Evolutionary conservation across 2,329 filamentous ascomycete species (phyloP), one percentile per base, ranked within the genome.

Genomic region (Pyricularia grisea): DNA sequence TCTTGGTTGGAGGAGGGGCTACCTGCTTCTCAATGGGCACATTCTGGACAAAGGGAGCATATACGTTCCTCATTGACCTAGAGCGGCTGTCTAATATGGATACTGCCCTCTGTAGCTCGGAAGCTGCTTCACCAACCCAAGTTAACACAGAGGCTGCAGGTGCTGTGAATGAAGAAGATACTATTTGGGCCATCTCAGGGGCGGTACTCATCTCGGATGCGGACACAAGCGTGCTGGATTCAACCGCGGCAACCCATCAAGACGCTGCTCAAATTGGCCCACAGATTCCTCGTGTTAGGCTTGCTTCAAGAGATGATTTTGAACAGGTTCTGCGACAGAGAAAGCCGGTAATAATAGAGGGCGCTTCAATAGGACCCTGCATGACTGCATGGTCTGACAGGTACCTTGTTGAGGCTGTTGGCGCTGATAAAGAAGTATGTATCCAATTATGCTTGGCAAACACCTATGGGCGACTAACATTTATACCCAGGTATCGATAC

Each of bases 1-100:
- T 92, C 11, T 79, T 96, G 9, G 78, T 91, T 66, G 93, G 93
- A 1, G 94, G 94, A 20, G 94, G 93, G 55, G 92, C 91, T 20
- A 92, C 93, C 0, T 97, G 93, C 77, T 97, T 97, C 80, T 93
- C 92, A 0, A 97, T 97, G 84, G 93, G 93, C 1, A 92, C 91
- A 7, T 93, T 87, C 74, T 96, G 92, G 92, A 94, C 93, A 67
- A 82, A 83, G 36, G 87, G 87, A 1, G 81, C 84, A 14, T 90
- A 82, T 67, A 76, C 79, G 2, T 73, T 88, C 27, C 67, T 58
- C 2, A 58, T 25, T 11, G 27, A 65, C 33, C 12, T 12, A 11
- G 23, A 5, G 9, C 5, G 10, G n/a, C 27, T 67, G 9, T 61
- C 58, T 27, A 61, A 61, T 23, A 12, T 61, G 23, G 58, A 27